Evolutionary conservation across 106 monocot genomes (phyloP), one percentile per base, ranked within the genome.

Genomic region (Dioscorea zingiberensis): DNA sequence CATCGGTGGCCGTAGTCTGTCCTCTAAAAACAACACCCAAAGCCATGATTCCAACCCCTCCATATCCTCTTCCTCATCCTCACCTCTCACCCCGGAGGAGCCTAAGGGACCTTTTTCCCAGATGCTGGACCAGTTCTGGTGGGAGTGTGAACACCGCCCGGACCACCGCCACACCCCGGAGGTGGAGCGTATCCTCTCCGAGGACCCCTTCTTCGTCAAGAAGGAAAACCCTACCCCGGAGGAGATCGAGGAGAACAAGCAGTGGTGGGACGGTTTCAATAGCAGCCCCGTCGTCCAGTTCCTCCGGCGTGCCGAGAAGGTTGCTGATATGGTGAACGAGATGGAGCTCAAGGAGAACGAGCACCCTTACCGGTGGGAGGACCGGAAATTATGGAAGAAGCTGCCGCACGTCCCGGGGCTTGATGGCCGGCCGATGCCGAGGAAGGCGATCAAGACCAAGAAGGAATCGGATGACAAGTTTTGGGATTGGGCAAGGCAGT

Each of bases 401-500:
- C 60, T 91, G 19, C 91, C 87, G 3, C 73, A 81, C 30, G 91
- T 91, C 47, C 76, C 76, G 1, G 91, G 91, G 46, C 66, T 73
- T 13, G 91, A 91, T 47, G 91, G 86, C 7, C 65, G 91, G 48
- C 91, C 91, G 27, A 84, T 91, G 84, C 87, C 87, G 49, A 78
- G 91, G 71, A 81, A 84, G 78, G 75, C 86, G 7, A 91, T 91
- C 48, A 87, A 77, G 76, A 91, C 81, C 27, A 81, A 56, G 73
- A 71, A 48, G 73, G 83, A 91, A 57, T 81, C 83, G 19, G 81
- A 81, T 22, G 81, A 81, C 53, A 91, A 91, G 76, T 91, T 91
- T 64, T 91, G 91, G 87, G 91, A 91, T 46, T 91, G 84, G 49
- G 78, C 91, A 0, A 84, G 78, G 76, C 91, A 91, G 78, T 91